Percentiles rank a stretch among this genome's conserved stretches.
These are phyloP conservation scores for Asterophora parasitica DNA, from an alignment of 768 basidiomycete genomes.

Conservation along the genomic window DNA sequence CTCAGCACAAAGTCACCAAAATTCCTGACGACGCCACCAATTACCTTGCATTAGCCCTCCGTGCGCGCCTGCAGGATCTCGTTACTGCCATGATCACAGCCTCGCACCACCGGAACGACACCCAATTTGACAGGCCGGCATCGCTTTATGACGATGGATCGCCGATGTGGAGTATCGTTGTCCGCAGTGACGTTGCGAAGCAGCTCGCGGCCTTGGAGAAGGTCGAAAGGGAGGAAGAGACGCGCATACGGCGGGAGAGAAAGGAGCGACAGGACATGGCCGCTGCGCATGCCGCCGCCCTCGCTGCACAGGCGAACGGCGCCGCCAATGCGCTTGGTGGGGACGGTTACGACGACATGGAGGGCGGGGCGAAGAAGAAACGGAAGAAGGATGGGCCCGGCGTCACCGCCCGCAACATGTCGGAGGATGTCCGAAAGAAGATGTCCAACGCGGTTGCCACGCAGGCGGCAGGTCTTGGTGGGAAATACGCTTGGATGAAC, in stretches of 20 bases:
- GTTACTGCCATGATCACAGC: constrained; percentile 65
- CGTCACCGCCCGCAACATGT: constrained; percentile 84
- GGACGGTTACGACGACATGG: constrained; percentile 39
- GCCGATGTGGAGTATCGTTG: constrained; percentile 80
- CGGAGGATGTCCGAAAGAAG: constrained; percentile 87
- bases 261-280: constrained; percentile 73
- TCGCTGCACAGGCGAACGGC: constrained; percentile 53
- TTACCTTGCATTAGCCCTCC: constrained; percentile 76
- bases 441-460: constrained; percentile 88
- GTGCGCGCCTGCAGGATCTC: constrained; percentile 67
- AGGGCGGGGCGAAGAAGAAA: constrained; percentile 66
- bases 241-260: constrained; percentile 64
- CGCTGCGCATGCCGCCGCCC: constrained; percentile 61
- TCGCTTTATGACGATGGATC: constrained; percentile 60
- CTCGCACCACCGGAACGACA: constrained; percentile 62
- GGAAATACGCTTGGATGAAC: constrained; percentile 88
- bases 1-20: constrained; percentile 60
- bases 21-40: constrained; percentile 69
- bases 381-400: constrained; percentile 82
- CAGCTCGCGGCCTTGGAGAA: constrained; percentile 73
- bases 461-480: constrained; percentile 80
- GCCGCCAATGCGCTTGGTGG: constrained; percentile 19
- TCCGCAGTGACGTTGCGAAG: constrained; percentile 77
- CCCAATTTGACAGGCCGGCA: constrained; percentile 63
- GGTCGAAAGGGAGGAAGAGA: constrained; percentile 81